A percentile compares a stretch with the other conserved stretches of the same genome.
These are phyloP conservation scores for Neopestalotiopsis rosae DNA, from an alignment of 2,329 filamentous ascomycete genomes.

Conservation along the genomic window DNA sequence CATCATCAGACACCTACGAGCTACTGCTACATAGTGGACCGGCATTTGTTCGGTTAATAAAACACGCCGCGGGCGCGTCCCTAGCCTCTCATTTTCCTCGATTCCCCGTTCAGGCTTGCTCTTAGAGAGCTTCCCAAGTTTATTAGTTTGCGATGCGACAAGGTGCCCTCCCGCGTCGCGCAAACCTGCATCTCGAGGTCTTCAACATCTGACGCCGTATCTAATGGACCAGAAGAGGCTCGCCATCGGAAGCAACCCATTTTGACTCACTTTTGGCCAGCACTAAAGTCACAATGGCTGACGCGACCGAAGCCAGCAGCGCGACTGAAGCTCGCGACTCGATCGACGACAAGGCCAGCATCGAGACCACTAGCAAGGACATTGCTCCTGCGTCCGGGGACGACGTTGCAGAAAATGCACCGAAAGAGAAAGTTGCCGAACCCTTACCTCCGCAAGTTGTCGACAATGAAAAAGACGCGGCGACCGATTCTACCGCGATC, in stretches of 20 bases:
- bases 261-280: not conserved
- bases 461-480: conserved; percentile 22
- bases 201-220: too few species aligned
- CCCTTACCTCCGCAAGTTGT: conserved; percentile 16
- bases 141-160: conserved; percentile 7
- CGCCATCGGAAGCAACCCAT: not conserved
- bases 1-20: too few species aligned
- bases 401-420: conserved; percentile 19
- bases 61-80: not conserved
- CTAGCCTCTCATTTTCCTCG: not conserved
- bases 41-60: not conserved
- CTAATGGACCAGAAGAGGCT: not conserved
- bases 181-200: not conserved
- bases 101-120: not conserved
- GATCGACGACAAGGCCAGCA: conserved; percentile 49
- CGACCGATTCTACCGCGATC: not conserved
- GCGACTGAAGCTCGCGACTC: conserved; percentile 56
- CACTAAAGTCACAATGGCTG: conserved; percentile 26
- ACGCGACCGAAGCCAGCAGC: conserved; percentile 41
- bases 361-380: not conserved
- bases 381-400: conserved; percentile 9
- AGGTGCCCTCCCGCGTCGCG: not conserved
- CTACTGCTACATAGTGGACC: too few species aligned
- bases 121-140: not conserved
- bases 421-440: conserved; percentile 11